Evolutionary conservation across 192 early-diverging fungal species (phyloP), one percentile per base, ranked within the genome.

Genomic region (Podila verticillata): DNA sequence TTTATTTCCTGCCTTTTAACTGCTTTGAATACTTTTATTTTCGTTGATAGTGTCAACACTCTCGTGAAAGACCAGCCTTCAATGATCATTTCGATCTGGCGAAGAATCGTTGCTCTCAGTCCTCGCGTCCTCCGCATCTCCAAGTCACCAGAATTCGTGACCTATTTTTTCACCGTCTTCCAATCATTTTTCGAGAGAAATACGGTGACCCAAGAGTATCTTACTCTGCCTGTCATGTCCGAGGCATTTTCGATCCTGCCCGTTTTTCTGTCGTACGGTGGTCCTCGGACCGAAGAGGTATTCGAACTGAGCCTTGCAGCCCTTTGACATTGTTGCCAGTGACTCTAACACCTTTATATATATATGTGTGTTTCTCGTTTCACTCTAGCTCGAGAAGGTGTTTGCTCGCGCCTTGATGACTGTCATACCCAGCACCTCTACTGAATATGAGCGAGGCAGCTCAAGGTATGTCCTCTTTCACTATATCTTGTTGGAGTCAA

Each of bases 211-310:
- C 65, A 61, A n/a, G 70, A 80, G 61, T 80, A 72, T 34, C 24
- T 80, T 39, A 67, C 80, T 4, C 51, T 88, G 28, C 67, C 68
- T 0, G 51, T 83, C 32, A 86, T 85, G 62, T 80, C 66, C n/a
- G 83, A 87, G 32, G 83, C 82, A 10, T 74, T 90, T 19, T 75
- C 86, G 19, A 47, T 89, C 4, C 61, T 90, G 5, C 85, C 89
- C 4, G 35, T 84, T n/a, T 87, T 81, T 51, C 54, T 88, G n/a
- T 62, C 66, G 10, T 68, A 75, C 34, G 74, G 67, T 47, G 68
- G 70, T 3, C 54, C 72, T 7, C 34, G 70, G 22, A 73, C 66
- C 15, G 57, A 66, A 22, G 68, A 84, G 70, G 83, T 81, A 56
- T 2, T 7, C 17, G 4, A 26, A 54, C 6, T 12, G 51, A 26